Evolutionary conservation across 257 asterid genomes (phyloP).

Genomic region (Solanum arcanum): DNA sequence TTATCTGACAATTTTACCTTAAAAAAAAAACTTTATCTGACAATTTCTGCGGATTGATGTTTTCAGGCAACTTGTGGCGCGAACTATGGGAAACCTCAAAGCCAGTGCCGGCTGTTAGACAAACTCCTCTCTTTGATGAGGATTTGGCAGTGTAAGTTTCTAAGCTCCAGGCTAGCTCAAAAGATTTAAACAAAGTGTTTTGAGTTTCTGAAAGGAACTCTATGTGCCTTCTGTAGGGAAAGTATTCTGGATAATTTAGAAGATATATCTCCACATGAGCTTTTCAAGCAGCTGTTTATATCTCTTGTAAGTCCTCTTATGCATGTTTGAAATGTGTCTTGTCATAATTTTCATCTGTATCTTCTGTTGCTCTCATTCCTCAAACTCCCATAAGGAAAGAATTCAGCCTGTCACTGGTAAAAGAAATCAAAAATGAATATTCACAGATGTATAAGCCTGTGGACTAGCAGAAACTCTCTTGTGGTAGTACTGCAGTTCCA

Average conservation of each 20-base stretch:
- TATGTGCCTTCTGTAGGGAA: conserved; percentile 45
- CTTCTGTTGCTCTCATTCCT: neutral
- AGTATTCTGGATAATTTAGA: conserved; percentile 66
- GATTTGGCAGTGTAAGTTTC: conserved; percentile 92
- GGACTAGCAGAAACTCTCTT: neutral
- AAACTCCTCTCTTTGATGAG: conserved; percentile 90
- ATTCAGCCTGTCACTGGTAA: neutral
- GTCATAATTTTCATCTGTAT: neutral
- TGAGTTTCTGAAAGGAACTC: neutral
- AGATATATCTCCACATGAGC: conserved; percentile 61
- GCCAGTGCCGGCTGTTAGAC: conserved; percentile 85
- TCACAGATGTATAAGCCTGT: neutral
- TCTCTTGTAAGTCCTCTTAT: conserved; percentile 55
- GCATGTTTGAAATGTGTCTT: neutral
- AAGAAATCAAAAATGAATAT: neutral
- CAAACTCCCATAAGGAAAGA: neutral
- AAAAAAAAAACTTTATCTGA: neutral
- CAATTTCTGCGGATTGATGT: conserved; percentile 3
- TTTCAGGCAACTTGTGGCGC: conserved; percentile 91
- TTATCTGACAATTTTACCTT: neutral
- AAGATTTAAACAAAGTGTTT: neutral
- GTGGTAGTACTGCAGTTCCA: neutral
- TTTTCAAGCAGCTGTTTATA: conserved; percentile 78
- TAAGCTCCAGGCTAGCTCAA: neutral
- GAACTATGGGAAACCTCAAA: conserved; percentile 98